Percentiles rank a stretch among this genome's conserved stretches.
Conservation (phyloP, 768 basidiomycete genomes). For the Tricholoma hemisulphureum region DNA sequence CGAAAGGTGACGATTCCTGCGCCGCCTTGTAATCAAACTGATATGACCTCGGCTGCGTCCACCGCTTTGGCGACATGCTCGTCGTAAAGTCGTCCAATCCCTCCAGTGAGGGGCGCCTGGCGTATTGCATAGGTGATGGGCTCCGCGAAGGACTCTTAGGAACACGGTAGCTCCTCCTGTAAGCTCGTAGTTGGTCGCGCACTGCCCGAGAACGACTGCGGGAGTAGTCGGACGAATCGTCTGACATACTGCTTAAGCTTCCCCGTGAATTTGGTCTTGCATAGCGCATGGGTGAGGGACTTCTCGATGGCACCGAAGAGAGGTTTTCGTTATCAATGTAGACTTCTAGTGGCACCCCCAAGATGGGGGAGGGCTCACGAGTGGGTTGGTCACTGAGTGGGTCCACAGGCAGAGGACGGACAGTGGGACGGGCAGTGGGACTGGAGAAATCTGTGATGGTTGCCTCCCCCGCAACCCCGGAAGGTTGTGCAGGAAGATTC, state of each 20-base stretch:
- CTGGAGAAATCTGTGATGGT: neutral
- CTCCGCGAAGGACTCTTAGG: conserved; percentile 8
- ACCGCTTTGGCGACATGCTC: conserved; percentile 3
- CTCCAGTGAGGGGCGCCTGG: conserved; percentile 16
- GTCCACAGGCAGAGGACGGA: neutral
- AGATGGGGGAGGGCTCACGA: neutral
- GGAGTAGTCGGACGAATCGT: conserved; percentile 6
- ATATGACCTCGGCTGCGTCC: conserved; percentile 23
- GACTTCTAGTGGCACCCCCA: conserved; percentile 9
- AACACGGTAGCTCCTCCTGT: conserved; percentile 8
- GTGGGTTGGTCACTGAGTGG: neutral
- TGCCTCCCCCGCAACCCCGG: neutral
- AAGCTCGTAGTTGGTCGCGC: conserved; percentile 8
- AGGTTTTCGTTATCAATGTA: conserved; percentile 24
- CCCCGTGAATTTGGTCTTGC: conserved; percentile 31
- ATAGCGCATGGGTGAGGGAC: conserved; percentile 35
- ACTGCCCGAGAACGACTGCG: conserved; percentile 9
- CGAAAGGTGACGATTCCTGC: conserved; percentile 14
- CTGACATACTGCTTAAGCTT: conserved; percentile 22
- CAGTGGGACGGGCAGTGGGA: too few species aligned
- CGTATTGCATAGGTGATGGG: conserved; percentile 25
- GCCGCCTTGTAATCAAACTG: conserved; percentile 20
- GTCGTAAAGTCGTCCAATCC: conserved; percentile 5
- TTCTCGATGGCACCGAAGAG: conserved; percentile 20
- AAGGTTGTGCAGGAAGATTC: neutral